Evolutionary conservation across 805 yeast species (phyloP).

Genomic region (Schwanniomyces sp.): DNA sequence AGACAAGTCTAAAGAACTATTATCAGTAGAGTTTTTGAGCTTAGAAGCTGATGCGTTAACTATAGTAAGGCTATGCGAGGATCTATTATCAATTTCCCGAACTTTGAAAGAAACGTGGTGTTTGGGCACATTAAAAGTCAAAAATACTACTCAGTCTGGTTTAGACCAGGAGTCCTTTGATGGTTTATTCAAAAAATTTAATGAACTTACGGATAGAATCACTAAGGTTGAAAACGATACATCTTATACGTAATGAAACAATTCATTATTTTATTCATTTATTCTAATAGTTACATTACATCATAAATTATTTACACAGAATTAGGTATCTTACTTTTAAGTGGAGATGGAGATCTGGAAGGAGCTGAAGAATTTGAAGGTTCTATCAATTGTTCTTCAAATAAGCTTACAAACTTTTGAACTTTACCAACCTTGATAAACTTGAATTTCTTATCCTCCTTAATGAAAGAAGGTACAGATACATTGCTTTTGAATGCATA

Average conservation of each 20-base stretch:
- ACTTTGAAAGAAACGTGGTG: slow-evolving; percentile 58
- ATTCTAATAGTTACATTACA: neutral
- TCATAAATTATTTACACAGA: slow-evolving; percentile 1
- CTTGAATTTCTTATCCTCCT: slow-evolving; percentile 42
- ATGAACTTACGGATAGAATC: slow-evolving; percentile 30
- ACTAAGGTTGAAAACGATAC: slow-evolving; percentile 17
- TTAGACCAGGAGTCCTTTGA: slow-evolving; percentile 21
- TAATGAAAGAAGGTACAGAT: slow-evolving; percentile 36
- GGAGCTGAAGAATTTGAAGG: slow-evolving; percentile 3
- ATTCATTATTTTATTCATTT: neutral
- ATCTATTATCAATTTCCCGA: slow-evolving; percentile 48
- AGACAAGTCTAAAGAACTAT: slow-evolving; percentile 39
- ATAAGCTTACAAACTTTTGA: slow-evolving; percentile 43
- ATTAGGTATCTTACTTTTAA: neutral
- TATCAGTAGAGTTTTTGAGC: slow-evolving; percentile 55
- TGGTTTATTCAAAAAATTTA: slow-evolving; percentile 31
- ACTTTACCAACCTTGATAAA: slow-evolving; percentile 47
- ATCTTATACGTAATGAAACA: neutral
- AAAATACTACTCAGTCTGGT: slow-evolving; percentile 4
- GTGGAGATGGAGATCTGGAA: slow-evolving; percentile 9
- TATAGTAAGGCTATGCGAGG: slow-evolving; percentile 53
- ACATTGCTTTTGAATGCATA: slow-evolving; percentile 26
- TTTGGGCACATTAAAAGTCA: slow-evolving; percentile 49
- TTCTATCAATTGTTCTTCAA: slow-evolving; percentile 32
- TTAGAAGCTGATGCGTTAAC: slow-evolving; percentile 54